Base-by-base conservation (phyloP, 2,329 filamentous ascomycete genomes). In the Phialocephala sp. region DNA sequence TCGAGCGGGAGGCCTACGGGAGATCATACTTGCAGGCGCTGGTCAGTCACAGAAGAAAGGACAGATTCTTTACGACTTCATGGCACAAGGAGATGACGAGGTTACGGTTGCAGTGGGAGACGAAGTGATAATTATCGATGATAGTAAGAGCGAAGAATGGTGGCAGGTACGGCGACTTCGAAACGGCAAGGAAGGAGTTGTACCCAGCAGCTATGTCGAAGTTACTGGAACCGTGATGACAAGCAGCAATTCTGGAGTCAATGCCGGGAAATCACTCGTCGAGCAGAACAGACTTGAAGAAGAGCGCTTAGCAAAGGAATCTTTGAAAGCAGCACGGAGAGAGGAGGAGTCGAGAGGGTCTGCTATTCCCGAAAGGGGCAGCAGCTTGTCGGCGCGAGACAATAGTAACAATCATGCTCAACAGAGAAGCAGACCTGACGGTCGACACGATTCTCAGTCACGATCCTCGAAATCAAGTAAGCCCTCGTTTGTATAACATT, bases 201-300 rank as follows among this genome's bases (percentile, higher is more conserved):
- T 99, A 9, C 95, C 95, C 15, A 95, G 93, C 82, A 97, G 93
- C 79, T 99, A 98, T 75, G 90, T 99, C 72, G 94, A 99, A 77
- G 83, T 97, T 60, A 94, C 88, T 24, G 93, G 92, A 63, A 85
- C 86, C 14, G 78, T 89, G 27, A 77, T 43, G 22, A 79, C 84
- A 4, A 80, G 84, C 41, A 78, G 83, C 32, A 73, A 80, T 35
- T 80, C 83, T 45, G 87, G 88, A 8, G 73, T 89, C 56, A 86
- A 87, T 66, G 83, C 85, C 20, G 87, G 84, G 27, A 80, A 83
- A 74, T 93, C 91, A 8, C 86, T 85, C 0, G 89, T 96, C 55
- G 91, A 96, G 73, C 91, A 96, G 78, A 89, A 90, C 71, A 81
- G 87, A 60, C 75, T 91, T 66, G 94, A 97, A 75, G 95, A 97